Evolutionary conservation across 2,329 filamentous ascomycete species (phyloP), one percentile per base, ranked within the genome.

Genomic region (Simplicillium aogashimaense): DNA sequence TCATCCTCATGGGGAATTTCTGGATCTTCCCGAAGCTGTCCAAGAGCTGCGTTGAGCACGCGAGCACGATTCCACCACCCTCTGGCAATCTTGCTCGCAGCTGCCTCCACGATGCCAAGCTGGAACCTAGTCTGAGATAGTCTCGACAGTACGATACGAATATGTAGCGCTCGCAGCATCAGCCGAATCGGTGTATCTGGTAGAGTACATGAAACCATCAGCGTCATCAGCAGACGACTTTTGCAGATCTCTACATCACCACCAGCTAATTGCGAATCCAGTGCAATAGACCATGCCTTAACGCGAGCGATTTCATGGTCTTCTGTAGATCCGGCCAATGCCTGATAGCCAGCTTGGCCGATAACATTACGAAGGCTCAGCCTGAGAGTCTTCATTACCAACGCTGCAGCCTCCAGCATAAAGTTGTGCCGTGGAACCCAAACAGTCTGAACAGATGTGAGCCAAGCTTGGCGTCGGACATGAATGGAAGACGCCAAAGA

Each of bases 121-220:
- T 81, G 74, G 37, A 84, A 73, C 7, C 76, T 78, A 25, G 74
- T 70, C 47, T 81, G 76, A 30, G 82, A 79, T 8, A 78, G 55
- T 49, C 87, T 82, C 85, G 86, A 94, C 31, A 94, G 71, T 29
- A 95, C 72, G 35, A 95, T 77, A n/a, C 88, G 84, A 44, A 94
- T 83, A 55, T 97, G 90, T 30, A 97, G 68, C 2, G 90, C 86
- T 60, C 94, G 94, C 42, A 95, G 74, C 86, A 95, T 95, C 40
- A 95, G 72, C 34, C 87, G 76, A 36, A 76, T 72, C 1, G 90
- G 87, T 1, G 86, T 92, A 43, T 86, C 79, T 10, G 89, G 88
- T 2, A 95, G 69, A 1, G 89, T 95, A 17, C 83, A 82, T 2
- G 89, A 94, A 8, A 89, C 88, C 53, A 95, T 81, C 18, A 95